phyloP scores from a whole-genome alignment of 2,329 filamentous ascomycete species.

The Dendrostoma leiphaemia region DNA sequence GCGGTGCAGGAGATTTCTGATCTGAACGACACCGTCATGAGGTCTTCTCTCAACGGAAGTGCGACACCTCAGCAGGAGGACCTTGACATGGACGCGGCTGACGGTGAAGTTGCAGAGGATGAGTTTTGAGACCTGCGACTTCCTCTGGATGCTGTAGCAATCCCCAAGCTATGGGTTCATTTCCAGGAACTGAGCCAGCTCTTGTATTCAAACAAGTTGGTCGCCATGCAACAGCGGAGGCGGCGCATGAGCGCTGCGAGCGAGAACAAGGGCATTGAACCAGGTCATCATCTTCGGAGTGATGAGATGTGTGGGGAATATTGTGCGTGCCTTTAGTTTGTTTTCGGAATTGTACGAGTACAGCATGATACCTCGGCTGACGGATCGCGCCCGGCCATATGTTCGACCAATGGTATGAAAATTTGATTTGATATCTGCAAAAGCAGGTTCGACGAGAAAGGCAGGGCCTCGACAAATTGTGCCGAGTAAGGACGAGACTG shows the following conservation, averaged over 20 bases:
- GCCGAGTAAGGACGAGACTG: too few species aligned
- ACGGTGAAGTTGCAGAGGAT: neutral
- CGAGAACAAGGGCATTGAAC: neutral
- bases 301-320: too few species aligned
- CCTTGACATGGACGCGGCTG: neutral
- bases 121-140: neutral
- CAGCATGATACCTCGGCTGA: neutral
- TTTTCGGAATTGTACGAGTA: neutral
- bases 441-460: too few species aligned
- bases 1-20: slow-evolving; percentile 34
- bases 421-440: too few species aligned
- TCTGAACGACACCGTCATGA: slow-evolving; percentile 26
- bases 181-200: neutral
- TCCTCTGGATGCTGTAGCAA: too few species aligned
- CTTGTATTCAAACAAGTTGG: too few species aligned
- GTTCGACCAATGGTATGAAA: too few species aligned
- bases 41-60: neutral
- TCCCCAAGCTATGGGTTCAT: neutral
- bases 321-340: neutral
- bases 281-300: neutral
- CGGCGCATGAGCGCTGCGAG: too few species aligned
- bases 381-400: neutral
- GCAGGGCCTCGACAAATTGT: too few species aligned
- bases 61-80: slow-evolving; percentile 1
- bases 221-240: too few species aligned